These are phyloP conservation scores for Jackrogersella minutella DNA, from an alignment of 495 filamentous ascomycete genomes.

Conservation along the genomic window DNA sequence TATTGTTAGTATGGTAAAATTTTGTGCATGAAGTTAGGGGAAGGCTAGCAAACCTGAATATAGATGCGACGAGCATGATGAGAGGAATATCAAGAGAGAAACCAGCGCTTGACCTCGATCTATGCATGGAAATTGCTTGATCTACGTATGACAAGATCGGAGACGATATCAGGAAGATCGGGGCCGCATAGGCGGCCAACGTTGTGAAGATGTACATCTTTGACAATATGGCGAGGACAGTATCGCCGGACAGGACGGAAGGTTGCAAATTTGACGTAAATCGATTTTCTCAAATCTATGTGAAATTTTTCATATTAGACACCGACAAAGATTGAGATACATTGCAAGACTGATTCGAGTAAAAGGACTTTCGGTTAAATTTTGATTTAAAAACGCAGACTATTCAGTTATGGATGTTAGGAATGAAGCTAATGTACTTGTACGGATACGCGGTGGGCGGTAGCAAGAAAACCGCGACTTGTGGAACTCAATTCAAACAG, in stretches of 20 bases:
- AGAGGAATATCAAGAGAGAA: constrained; percentile 90
- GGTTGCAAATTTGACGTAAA: background rate
- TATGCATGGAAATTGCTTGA: constrained; percentile 90
- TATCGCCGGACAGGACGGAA: constrained; percentile 16
- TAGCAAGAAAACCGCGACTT: constrained; percentile 26
- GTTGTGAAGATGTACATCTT: constrained; percentile 54
- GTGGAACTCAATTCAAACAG: constrained; percentile 31
- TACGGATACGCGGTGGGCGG: no score
- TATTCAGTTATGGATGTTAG: no score
- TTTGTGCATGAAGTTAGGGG: background rate
- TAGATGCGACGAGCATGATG: constrained; percentile 95
- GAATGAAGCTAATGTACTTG: constrained; percentile 28
- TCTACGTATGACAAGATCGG: constrained; percentile 89
- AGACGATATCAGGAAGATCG: constrained; percentile 74
- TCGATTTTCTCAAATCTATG: constrained; percentile 13
- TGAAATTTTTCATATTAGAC: background rate
- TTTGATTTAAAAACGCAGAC: background rate
- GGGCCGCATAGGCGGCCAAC: constrained; percentile 60
- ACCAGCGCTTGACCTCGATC: constrained; percentile 79
- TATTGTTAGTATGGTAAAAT: constrained; percentile 19
- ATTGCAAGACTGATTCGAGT: background rate
- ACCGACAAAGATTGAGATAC: background rate
- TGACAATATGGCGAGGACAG: constrained; percentile 2
- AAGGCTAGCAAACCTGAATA: constrained; percentile 73
- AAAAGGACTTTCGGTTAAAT: constrained; percentile 1